Base-by-base conservation (phyloP, 441 rosid genomes). In the Kokia cookei region DNA sequence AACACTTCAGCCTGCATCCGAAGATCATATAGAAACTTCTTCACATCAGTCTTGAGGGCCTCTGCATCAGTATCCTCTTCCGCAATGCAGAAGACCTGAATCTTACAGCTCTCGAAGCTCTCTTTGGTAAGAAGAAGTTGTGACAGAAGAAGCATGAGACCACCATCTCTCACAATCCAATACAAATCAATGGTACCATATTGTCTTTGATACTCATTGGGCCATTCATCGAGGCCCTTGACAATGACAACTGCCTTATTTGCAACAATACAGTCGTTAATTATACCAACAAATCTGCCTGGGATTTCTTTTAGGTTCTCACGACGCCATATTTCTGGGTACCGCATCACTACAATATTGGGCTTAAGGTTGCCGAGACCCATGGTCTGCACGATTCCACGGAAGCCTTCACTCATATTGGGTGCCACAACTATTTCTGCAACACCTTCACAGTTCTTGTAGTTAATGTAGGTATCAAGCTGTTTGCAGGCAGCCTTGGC, bases 201-300 rank as follows among this genome's bases (percentile, higher is more conserved):
- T 83, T 96, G 99, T 83, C 85, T 87, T 72, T 96, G 99, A 78
- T 96, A 96, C 88, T 90, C 97, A 40, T 96, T 96, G 5, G 99
- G 99, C 99, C 99, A 93, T 76, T 96, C 99, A 75, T 96, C 99
- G 60, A 96, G 92, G 73, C 99, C 99, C 86, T 96, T 96, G 74
- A 93, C 91, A 64, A 96, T 96, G 69, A 96, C 99, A 59, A 93
- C 99, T 2, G 98, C 98, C 84, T 93, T 96, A 89, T 96, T 93
- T 58, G 99, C 99, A 43, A 93, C 98, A 7, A 96, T 90, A 83
- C 98, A 96, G 83, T 96, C 99, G 29, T 90, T 93, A 66, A 96
- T 96, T 82, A 93, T 96, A 66, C 93, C 97, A 51, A 92, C 97
- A 71, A 93, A 96, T 1, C 97, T 92, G 48, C 89, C 80, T 1